Evolutionary conservation across 2,329 filamentous ascomycete genomes (phyloP).

Genomic region (Chrysoporthe deuterocubensis): DNA sequence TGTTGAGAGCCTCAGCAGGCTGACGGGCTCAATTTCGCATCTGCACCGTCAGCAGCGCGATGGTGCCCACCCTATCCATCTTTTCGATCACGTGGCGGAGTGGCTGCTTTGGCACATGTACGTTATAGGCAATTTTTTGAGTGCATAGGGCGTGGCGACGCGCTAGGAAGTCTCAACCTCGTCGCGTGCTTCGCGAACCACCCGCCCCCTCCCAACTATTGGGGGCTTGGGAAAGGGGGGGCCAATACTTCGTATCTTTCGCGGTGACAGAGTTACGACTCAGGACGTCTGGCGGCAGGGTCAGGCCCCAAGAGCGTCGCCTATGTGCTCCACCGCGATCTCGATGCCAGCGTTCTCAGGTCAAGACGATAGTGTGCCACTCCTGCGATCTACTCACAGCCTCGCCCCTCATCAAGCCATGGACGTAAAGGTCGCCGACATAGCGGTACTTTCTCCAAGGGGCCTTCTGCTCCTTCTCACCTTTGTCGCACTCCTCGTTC

Average conservation of each 20-base stretch:
- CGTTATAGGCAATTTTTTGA: too few species aligned
- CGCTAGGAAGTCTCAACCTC: too few species aligned
- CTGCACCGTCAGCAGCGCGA: neutral
- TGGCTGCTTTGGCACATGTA: too few species aligned
- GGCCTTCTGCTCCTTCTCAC: neutral
- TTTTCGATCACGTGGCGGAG: too few species aligned
- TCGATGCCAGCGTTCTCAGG: neutral
- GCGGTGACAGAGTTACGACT: neutral
- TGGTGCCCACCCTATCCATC: neutral
- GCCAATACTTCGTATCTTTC: too few species aligned
- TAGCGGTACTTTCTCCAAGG: neutral
- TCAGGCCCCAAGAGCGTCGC: too few species aligned
- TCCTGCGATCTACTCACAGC: neutral
- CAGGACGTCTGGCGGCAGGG: neutral
- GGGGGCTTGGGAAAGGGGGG: too few species aligned
- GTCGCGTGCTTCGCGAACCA: too few species aligned
- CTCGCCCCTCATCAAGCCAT: conserved; percentile 2
- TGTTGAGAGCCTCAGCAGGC: neutral
- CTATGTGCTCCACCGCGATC: neutral
- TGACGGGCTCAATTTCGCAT: neutral
- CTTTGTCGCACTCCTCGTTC: neutral
- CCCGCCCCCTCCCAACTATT: too few species aligned
- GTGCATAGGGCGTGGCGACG: too few species aligned
- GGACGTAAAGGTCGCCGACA: neutral
- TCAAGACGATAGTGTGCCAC: neutral